Conservation (phyloP, 1,284 basidiomycete genomes). For the Xerocomus minutiporus region DNA sequence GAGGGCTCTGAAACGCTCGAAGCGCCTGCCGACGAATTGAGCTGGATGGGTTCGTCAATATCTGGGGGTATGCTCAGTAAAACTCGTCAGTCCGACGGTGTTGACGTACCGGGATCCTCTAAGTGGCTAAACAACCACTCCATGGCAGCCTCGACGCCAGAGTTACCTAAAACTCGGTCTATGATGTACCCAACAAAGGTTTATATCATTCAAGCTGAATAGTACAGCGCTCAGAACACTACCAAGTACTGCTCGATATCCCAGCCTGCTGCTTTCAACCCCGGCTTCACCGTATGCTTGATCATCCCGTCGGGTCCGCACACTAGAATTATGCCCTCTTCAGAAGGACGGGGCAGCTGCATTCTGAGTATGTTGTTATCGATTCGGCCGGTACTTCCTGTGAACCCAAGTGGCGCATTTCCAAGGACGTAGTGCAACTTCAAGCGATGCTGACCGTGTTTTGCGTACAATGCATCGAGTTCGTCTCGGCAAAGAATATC, state of each 20-base stretch:
- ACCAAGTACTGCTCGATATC: slow-evolving; percentile 24
- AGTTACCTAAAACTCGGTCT: slow-evolving; percentile 47
- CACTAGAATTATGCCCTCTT: slow-evolving; percentile 43
- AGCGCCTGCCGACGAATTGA: slow-evolving; percentile 23
- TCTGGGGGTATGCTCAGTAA: slow-evolving; percentile 42
- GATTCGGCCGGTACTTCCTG: slow-evolving; percentile 43
- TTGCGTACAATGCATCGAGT: slow-evolving; percentile 40
- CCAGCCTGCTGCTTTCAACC: slow-evolving; percentile 25
- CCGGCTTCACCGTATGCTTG: slow-evolving; percentile 28
- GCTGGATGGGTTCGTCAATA: slow-evolving; percentile 79
- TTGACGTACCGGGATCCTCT: slow-evolving; percentile 78
- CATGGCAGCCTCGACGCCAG: slow-evolving; percentile 81
- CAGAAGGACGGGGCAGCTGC: slow-evolving; percentile 40
- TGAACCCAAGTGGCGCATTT: slow-evolving; percentile 37
- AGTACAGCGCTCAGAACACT: slow-evolving; percentile 21
- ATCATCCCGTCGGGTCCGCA: slow-evolving; percentile 53
- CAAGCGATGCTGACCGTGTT: slow-evolving; percentile 37
- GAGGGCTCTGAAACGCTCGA: slow-evolving; percentile 51
- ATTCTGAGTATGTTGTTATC: slow-evolving; percentile 36
- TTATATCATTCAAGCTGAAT: too few species aligned
- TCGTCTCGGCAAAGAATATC: slow-evolving; percentile 55
- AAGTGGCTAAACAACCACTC: slow-evolving; percentile 95
- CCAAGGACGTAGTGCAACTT: slow-evolving; percentile 47
- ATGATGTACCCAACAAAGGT: too few species aligned
- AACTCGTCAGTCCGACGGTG: not conserved